Base-by-base conservation (phyloP, 2,329 filamentous ascomycete species). In the Colletotrichum eleusines region DNA sequence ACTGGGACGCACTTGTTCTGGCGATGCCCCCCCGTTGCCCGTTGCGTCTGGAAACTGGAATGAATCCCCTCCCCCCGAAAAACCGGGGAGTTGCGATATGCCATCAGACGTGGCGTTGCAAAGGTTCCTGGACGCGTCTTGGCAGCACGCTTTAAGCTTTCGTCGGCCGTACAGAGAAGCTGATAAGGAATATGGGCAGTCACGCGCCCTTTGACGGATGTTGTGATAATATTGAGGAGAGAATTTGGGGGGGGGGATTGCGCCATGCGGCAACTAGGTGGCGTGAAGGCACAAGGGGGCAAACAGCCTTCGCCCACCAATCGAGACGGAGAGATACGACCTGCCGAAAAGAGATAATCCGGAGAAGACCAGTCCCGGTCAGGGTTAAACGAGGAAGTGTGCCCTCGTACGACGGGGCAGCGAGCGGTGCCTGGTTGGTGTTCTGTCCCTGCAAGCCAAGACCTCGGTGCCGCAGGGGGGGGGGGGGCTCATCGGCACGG, bases 331-430 rank as follows among this genome's bases (percentile, higher is more conserved):
- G 51, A 28, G 23, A 63, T 58, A 59, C 20, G 51, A 71, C 69
- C 69, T 71, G 57, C 69, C 69, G 23, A 33, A 68, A 50, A 55
- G 26, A 69, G 66, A 55, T 35, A 48, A 48, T 40, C 54, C 66
- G 66, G 62, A 69, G 64, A 71, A 63, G 31, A 26, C 20, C 31
- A 53, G 38, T 58, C 50, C 57, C 50, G 50, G 50, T 57, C 35
- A 33, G 57, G 50, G 20, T 31, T 53, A 26, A 44, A 58, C 40
- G 59, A 28, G 31, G 33, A 23, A 35, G 38, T 20, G 18, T 14
- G 40, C 50, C 51, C 61, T 68, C 53, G 58, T 68, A 61, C 33
- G 33, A 61, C 59, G 33, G n/a, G 31, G 42, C 57, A 23, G 50
- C 33, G 12, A 58, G 35, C 42, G 66, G 46, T 12, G 35, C 42